These are phyloP conservation scores for Colletotrichum echinochloae DNA, from an alignment of 2,329 filamentous ascomycete genomes.

Conservation along the genomic window DNA sequence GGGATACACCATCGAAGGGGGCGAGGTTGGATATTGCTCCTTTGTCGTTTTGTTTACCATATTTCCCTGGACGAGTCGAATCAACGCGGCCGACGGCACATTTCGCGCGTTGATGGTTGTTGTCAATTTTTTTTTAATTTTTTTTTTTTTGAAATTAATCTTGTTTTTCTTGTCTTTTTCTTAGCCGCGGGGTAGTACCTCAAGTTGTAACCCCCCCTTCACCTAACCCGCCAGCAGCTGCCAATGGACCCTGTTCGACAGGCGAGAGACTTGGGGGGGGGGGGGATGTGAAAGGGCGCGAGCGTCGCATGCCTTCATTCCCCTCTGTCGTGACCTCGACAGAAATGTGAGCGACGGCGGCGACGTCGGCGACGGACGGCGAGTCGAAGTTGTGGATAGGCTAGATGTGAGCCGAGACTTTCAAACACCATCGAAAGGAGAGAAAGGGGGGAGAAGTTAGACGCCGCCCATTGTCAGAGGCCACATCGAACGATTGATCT, in stretches of 20 bases:
- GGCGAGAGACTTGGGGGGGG: conserved; percentile 1
- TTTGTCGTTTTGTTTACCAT: conserved; percentile 31
- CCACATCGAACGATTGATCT: background rate
- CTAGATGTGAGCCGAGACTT: background rate
- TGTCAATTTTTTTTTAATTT: background rate
- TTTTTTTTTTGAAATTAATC: no score
- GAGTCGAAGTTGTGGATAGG: conserved; percentile 11
- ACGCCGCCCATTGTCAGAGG: background rate
- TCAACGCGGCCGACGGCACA: conserved; percentile 26
- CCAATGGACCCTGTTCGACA: conserved; percentile 24
- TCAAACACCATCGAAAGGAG: background rate
- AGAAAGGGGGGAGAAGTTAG: background rate
- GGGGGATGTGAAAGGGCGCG: conserved; percentile 11
- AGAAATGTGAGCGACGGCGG: background rate
- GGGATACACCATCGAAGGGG: background rate
- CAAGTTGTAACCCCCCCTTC: background rate
- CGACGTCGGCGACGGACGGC: background rate
- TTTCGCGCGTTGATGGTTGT: conserved; percentile 4
- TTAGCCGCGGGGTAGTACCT: conserved; percentile 15
- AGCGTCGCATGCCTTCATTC: background rate
- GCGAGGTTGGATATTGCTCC: background rate
- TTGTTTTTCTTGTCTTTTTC: no score
- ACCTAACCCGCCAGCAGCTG: background rate
- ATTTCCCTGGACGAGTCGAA: conserved; percentile 24
- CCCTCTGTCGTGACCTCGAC: conserved; percentile 18